Evolutionary conservation across 805 yeast genomes (phyloP).

Genomic region (Yamadazyma olivae): DNA sequence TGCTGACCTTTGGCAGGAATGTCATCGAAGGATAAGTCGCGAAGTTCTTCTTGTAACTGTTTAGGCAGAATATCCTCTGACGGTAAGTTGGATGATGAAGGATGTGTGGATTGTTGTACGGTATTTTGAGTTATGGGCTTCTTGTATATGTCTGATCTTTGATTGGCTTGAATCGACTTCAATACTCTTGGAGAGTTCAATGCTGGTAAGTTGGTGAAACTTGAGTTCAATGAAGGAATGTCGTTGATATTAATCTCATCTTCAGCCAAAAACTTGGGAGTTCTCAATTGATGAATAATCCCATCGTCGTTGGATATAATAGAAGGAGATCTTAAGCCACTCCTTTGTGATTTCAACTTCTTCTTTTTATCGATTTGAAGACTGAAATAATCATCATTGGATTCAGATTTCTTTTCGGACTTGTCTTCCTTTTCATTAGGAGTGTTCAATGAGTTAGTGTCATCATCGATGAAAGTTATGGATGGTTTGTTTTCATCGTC

Average conservation of each 20-base stretch:
- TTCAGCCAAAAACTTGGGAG: constrained; percentile 30
- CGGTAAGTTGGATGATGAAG: constrained; percentile 1
- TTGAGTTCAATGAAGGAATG: constrained; percentile 13
- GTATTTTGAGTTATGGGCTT: not conserved
- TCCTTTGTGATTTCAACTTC: constrained; percentile 3
- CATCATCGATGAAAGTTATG: constrained; percentile 51
- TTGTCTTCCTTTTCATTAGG: constrained; percentile 11
- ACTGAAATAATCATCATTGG: constrained; percentile 11
- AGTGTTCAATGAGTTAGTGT: not conserved
- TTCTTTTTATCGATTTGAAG: constrained; percentile 8
- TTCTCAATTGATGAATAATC: constrained; percentile 30
- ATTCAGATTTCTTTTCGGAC: not conserved
- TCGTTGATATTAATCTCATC: constrained; percentile 16
- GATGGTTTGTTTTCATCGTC: constrained; percentile 64
- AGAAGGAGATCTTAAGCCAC: constrained; percentile 25
- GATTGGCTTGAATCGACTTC: constrained; percentile 4
- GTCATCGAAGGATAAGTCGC: constrained; percentile 63
- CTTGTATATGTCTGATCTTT: constrained; percentile 6
- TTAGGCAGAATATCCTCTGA: constrained; percentile 22
- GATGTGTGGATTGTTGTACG: not conserved
- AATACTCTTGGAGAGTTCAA: constrained; percentile 4
- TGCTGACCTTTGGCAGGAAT: constrained; percentile 93
- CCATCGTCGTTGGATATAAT: constrained; percentile 35
- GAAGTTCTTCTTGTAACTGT: constrained; percentile 37
- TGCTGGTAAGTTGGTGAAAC: constrained; percentile 10